phyloP scores from a whole-genome alignment of 768 basidiomycete genomes.

The Pulveroboletus sp. region DNA sequence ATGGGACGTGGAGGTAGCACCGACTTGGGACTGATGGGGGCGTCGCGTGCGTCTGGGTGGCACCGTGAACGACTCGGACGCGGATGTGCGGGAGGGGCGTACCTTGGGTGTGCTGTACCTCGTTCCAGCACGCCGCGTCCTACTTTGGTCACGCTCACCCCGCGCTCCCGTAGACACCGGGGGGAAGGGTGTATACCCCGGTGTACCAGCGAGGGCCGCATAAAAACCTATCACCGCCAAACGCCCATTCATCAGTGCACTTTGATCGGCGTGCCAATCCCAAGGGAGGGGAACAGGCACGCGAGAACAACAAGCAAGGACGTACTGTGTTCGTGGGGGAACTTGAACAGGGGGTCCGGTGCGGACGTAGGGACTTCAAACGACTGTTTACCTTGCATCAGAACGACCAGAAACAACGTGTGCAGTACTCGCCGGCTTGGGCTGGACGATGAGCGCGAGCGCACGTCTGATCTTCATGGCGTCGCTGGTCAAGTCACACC shows the following conservation, averaged over 20 bases:
- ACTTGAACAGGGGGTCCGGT: conserved; percentile 25
- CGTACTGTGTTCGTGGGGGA: conserved; percentile 24
- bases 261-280: neutral
- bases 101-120: neutral
- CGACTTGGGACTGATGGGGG: neutral
- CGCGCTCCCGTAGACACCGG: neutral
- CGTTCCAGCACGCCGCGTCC: neutral
- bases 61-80: neutral
- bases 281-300: neutral
- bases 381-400: conserved; percentile 10
- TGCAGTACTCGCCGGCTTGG: conserved; percentile 25
- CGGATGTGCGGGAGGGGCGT: neutral
- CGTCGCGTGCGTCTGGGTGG: neutral
- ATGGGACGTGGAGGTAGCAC: conserved; percentile 18
- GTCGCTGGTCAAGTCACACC: neutral
- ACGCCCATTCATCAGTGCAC: neutral
- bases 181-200: conserved; percentile 16
- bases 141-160: neutral
- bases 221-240: conserved; percentile 15
- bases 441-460: conserved; percentile 26
- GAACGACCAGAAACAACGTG: neutral
- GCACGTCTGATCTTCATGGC: conserved; percentile 13
- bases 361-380: conserved; percentile 26
- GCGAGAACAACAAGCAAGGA: neutral
- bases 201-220: conserved; percentile 19